Evolutionary conservation across 306 rosid species (phyloP), one percentile per base, ranked within the genome.

Genomic region (Boehmeria nivea): DNA sequence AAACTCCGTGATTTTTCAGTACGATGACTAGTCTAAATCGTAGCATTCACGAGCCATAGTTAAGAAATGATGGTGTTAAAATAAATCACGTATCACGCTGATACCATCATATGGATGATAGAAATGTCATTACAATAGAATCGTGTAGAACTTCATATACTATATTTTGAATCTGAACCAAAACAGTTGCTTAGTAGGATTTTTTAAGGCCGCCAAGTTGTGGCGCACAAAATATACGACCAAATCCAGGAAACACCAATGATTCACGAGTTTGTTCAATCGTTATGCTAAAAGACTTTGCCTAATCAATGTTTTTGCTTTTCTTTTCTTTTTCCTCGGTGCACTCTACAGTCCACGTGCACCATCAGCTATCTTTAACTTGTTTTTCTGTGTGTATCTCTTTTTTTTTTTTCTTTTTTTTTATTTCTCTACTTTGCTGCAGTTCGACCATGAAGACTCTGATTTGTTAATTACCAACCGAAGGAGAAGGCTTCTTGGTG

Each of bases 21-120:
- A n/a, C n/a, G n/a, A n/a, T n/a, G n/a, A n/a, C n/a, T n/a, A n/a
- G n/a, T n/a, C n/a, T n/a, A n/a, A n/a, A n/a, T n/a, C n/a, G n/a
- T n/a, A n/a, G n/a, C n/a, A n/a, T n/a, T n/a, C n/a, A n/a, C n/a
- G n/a, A n/a, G n/a, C n/a, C n/a, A n/a, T n/a, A n/a, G n/a, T n/a
- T n/a, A n/a, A n/a, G n/a, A n/a, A n/a, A n/a, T n/a, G n/a, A n/a
- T n/a, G n/a, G n/a, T n/a, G n/a, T n/a, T n/a, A n/a, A n/a, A n/a
- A n/a, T n/a, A n/a, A n/a, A n/a, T n/a, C n/a, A n/a, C n/a, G n/a
- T n/a, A n/a, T n/a, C n/a, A n/a, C n/a, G n/a, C n/a, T n/a, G n/a
- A n/a, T 18, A 45, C 24, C 51, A 45, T 45, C 12, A 45, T 18
- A 45, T 15, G 51, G 51, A 45, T 45, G 51, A 45, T 45, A 45